Conservation (phyloP, 306 rosid genomes). For the Medicago lupulina region DNA sequence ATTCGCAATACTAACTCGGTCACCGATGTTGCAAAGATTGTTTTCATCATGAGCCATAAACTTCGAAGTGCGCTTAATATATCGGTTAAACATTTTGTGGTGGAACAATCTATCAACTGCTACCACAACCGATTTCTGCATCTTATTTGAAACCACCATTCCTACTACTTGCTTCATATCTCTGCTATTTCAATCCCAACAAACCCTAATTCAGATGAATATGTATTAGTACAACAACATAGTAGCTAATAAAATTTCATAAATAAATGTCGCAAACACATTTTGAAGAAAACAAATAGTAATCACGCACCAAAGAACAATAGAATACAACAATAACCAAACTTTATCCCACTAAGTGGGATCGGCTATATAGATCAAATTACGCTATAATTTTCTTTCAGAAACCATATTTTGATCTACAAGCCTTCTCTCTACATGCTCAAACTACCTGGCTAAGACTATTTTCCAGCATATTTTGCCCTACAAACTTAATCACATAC, state of each 20-base stretch:
- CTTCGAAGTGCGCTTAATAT: conserved; percentile 85
- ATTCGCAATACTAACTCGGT: conserved; percentile 53
- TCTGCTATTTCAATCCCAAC: background rate
- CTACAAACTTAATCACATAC: too few species aligned
- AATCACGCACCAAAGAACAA: background rate
- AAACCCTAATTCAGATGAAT: conserved; percentile 37
- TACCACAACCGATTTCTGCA: conserved; percentile 96
- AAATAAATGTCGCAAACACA: background rate
- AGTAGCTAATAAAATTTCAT: conserved; percentile 1
- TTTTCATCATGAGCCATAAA: conserved; percentile 93
- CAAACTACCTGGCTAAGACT: too few species aligned
- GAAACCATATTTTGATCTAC: too few species aligned
- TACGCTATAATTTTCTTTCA: too few species aligned
- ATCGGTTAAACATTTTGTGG: conserved; percentile 74
- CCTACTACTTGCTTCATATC: conserved; percentile 89
- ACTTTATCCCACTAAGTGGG: too few species aligned
- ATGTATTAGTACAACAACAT: background rate
- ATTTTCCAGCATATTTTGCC: too few species aligned
- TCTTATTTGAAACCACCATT: conserved; percentile 90
- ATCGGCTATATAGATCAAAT: too few species aligned
- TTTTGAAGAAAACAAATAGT: background rate
- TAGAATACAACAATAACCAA: background rate
- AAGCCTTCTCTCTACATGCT: too few species aligned
- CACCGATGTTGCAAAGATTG: conserved; percentile 77
- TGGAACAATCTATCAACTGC: conserved; percentile 82